A percentile compares a stretch with the other conserved stretches of the same genome.
phyloP scores from a whole-genome alignment of 78 protist genomes.

The Dictyostelium intermedium region DNA sequence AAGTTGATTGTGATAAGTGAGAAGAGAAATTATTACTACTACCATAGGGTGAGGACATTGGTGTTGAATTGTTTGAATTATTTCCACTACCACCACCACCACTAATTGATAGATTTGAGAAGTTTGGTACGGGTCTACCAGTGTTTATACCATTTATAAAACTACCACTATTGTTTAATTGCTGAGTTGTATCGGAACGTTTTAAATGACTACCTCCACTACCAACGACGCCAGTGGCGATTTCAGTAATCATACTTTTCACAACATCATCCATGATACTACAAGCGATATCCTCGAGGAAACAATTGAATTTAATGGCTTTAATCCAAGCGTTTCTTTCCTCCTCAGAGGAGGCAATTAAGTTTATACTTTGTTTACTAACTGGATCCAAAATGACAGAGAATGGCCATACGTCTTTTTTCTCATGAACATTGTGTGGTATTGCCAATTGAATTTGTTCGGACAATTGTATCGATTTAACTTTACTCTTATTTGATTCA shows the following conservation, averaged over 20 bases:
- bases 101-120: neutral
- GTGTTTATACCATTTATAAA: neutral
- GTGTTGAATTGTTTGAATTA: neutral
- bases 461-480: slow-evolving; percentile 30
- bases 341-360: slow-evolving; percentile 22
- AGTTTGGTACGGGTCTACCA: neutral
- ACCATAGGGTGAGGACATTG: neutral
- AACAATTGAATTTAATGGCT: slow-evolving; percentile 58
- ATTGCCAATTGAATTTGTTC: slow-evolving; percentile 43
- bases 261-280: slow-evolving; percentile 42
- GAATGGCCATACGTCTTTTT: slow-evolving; percentile 68
- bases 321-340: slow-evolving; percentile 65
- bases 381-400: neutral
- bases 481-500: neutral
- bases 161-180: neutral
- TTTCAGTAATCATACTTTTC: slow-evolving; percentile 25
- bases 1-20: neutral
- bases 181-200: neutral
- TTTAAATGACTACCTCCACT: neutral
- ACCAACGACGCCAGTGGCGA: neutral
- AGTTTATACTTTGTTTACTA: neutral
- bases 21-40: neutral
- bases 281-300: slow-evolving; percentile 16
- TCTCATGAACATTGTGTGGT: slow-evolving; percentile 8
- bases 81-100: neutral